Evolutionary conservation across 768 basidiomycete species (phyloP).

Genomic region (Asterophora lycoperdoides): DNA sequence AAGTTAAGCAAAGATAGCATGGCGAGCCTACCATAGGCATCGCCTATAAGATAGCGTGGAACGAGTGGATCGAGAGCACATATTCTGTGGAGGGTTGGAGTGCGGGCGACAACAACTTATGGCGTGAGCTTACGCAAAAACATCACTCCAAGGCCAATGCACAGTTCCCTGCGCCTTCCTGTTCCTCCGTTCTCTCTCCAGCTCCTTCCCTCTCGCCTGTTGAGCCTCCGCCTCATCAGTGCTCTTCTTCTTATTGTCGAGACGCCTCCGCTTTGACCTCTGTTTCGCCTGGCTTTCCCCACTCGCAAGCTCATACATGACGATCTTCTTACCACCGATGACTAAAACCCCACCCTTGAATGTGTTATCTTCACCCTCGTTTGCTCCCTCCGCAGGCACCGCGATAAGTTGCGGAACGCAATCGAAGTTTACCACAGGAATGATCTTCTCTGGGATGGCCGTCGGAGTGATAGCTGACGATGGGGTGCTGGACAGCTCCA

Average conservation of each 20-base stretch:
- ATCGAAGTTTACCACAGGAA: conserved; percentile 34
- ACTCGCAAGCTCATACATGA: conserved; percentile 56
- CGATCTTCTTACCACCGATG: conserved; percentile 61
- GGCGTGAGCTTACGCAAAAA: conserved; percentile 50
- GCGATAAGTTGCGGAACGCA: conserved; percentile 37
- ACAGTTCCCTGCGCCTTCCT: conserved; percentile 53
- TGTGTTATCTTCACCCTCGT: conserved; percentile 23
- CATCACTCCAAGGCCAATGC: conserved; percentile 74
- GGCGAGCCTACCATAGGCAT: conserved; percentile 65
- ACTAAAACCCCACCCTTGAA: conserved; percentile 70
- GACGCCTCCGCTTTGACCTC: conserved; percentile 48
- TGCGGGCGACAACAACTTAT: background rate
- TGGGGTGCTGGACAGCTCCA: conserved; percentile 46
- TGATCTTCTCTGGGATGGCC: conserved; percentile 43
- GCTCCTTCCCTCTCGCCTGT: conserved; percentile 53
- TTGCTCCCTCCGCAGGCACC: conserved; percentile 30
- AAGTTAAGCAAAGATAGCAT: conserved; percentile 54
- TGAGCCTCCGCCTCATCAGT: conserved; percentile 35
- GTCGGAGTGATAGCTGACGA: conserved; percentile 51
- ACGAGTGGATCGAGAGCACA: conserved; percentile 45
- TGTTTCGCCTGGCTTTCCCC: conserved; percentile 46
- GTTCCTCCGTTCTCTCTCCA: conserved; percentile 47
- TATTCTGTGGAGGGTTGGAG: conserved; percentile 29
- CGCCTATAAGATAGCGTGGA: conserved; percentile 57
- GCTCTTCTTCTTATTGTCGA: conserved; percentile 49